Evolutionary conservation across 2,329 filamentous ascomycete genomes (phyloP).

Genomic region (Microdochium trichocladiopsis): DNA sequence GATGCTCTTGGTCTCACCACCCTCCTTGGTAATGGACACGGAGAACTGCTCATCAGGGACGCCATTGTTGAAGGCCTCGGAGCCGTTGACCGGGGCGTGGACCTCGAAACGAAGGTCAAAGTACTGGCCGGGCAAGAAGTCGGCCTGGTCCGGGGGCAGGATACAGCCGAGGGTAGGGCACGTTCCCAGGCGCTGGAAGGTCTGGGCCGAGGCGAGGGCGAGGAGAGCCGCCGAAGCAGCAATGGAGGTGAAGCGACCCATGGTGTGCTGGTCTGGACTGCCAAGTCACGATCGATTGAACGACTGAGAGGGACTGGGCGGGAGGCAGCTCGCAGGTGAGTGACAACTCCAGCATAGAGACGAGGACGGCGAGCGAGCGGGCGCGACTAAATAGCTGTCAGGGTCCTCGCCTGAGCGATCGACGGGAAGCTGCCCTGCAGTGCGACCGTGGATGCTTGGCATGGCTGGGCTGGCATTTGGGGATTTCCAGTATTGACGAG

Average conservation of each 20-base stretch:
- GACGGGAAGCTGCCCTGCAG: not conserved
- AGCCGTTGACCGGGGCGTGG: slow-evolving; percentile 74
- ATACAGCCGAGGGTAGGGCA: slow-evolving; percentile 54
- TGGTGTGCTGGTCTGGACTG: not conserved
- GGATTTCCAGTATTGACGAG: no score
- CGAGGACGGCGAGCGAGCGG: not conserved
- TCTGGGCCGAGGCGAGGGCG: slow-evolving; percentile 40
- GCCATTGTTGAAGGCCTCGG: slow-evolving; percentile 64
- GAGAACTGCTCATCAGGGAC: slow-evolving; percentile 69
- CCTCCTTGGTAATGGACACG: slow-evolving; percentile 64
- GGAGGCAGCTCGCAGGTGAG: not conserved
- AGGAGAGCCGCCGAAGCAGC: not conserved
- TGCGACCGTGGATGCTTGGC: no score
- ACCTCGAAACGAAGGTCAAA: slow-evolving; percentile 82
- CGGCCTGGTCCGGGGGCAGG: slow-evolving; percentile 58
- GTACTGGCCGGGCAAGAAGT: slow-evolving; percentile 77
- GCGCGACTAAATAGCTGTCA: not conserved
- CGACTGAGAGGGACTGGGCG: not conserved
- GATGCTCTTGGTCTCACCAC: slow-evolving; percentile 42
- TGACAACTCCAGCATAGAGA: not conserved
- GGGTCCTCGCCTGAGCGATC: not conserved
- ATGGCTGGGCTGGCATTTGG: no score
- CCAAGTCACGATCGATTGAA: slow-evolving; percentile 1
- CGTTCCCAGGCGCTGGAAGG: slow-evolving; percentile 51
- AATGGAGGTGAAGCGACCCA: not conserved